phyloP scores from a whole-genome alignment of 2,329 filamentous ascomycete genomes.

The Colletotrichum caudatum region DNA sequence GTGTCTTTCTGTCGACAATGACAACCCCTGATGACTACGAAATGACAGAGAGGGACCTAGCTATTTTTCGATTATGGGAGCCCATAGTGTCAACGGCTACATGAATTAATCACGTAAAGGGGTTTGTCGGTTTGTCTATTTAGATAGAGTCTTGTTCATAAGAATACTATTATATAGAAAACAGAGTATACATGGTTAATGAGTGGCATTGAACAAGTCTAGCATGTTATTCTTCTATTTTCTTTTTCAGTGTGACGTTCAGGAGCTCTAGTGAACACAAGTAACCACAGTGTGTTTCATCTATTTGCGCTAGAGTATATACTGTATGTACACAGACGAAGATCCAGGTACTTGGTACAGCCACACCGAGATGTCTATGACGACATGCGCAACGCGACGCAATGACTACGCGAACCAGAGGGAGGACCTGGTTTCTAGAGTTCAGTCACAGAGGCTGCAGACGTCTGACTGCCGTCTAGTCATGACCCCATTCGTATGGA shows the following conservation, averaged over 20 bases:
- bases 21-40: background rate
- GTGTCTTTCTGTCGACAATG: slow-evolving; percentile 3
- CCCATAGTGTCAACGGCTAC: background rate
- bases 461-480: background rate
- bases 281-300: background rate
- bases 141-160: background rate
- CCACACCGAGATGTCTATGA: slow-evolving; percentile 4
- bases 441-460: background rate
- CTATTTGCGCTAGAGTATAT: fast-evolving
- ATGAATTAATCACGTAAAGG: background rate
- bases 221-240: background rate
- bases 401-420: background rate
- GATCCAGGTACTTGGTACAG: background rate
- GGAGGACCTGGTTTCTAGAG: background rate
- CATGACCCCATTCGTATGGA: background rate
- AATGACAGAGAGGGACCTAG: background rate
- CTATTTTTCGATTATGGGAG: background rate
- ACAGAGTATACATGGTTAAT: too few relatives aligned
- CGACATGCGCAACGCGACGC: slow-evolving; percentile 6
- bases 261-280: background rate
- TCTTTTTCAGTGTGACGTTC: background rate
- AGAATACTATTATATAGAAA: background rate
- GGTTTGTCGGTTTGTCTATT: background rate
- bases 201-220: background rate
- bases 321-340: background rate